Conservation (phyloP, 75 land plant species). For the Cryptomeria japonica region DNA sequence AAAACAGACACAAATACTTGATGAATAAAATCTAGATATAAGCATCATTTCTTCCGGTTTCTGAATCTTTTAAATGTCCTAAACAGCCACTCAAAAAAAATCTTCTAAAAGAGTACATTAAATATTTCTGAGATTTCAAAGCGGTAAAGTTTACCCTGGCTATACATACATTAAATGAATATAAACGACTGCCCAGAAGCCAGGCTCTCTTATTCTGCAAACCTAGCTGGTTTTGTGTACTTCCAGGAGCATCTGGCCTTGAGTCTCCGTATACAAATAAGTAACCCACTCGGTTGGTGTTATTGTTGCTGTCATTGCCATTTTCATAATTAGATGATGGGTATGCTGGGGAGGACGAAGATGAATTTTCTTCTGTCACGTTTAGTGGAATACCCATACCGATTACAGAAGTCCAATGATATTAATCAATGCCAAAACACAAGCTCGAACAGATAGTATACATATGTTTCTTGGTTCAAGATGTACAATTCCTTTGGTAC, state of each 20-base stretch:
- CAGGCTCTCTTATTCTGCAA: slow-evolving; percentile 7
- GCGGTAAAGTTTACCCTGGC: not conserved
- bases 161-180: slow-evolving; percentile 10
- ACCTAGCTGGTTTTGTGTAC: not conserved
- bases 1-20: too few species aligned
- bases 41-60: too few species aligned
- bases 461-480: not conserved
- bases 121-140: not conserved
- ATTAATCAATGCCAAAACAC: too few species aligned
- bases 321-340: not conserved
- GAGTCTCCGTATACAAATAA: slow-evolving; percentile 7
- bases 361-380: not conserved
- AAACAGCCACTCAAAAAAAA: too few species aligned
- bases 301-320: not conserved
- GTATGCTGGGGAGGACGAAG: not conserved
- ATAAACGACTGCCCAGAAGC: slow-evolving; percentile 15
- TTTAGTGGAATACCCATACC: not conserved
- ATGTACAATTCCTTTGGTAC: not conserved
- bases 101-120: not conserved
- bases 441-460: not conserved
- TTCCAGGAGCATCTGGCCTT: slow-evolving; percentile 9
- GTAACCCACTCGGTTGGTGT: not conserved
- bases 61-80: too few species aligned
- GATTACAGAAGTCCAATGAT: not conserved
- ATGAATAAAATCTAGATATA: too few species aligned